A percentile compares a stretch with the other conserved stretches of the same genome.
Evolutionary conservation across 768 basidiomycete genomes (phyloP).

Genomic region (Hypholoma fasciculare): DNA sequence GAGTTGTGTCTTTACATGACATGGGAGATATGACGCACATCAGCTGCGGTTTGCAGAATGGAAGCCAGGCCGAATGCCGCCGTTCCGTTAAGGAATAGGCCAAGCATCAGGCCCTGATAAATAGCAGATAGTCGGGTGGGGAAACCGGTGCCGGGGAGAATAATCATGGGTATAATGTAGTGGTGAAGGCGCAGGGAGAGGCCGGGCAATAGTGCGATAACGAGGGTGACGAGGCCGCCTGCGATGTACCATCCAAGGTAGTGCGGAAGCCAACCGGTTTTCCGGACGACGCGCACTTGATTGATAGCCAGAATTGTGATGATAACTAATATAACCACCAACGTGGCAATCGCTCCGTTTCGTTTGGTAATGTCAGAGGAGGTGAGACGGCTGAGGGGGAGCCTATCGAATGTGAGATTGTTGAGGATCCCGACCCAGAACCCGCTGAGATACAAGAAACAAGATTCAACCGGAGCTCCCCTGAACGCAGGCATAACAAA

Average conservation of each 20-base stretch:
- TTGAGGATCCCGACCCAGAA: conserved; percentile 80
- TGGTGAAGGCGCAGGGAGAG: conserved; percentile 77
- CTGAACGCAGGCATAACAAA: conserved; percentile 72
- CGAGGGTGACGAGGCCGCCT: conserved; percentile 64
- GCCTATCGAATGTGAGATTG: conserved; percentile 68
- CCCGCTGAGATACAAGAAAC: conserved; percentile 71
- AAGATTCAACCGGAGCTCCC: conserved; percentile 68
- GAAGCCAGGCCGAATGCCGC: conserved; percentile 81
- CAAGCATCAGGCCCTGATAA: conserved; percentile 80
- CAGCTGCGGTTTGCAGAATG: conserved; percentile 72
- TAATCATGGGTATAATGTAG: conserved; percentile 73
- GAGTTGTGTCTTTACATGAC: too few relatives aligned
- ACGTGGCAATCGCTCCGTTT: conserved; percentile 64
- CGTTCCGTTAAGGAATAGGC: conserved; percentile 78
- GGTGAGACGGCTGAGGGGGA: conserved; percentile 79
- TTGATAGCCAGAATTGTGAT: conserved; percentile 63
- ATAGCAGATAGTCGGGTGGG: conserved; percentile 79
- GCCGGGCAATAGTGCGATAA: conserved; percentile 69
- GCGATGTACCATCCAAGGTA: conserved; percentile 74
- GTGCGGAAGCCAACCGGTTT: conserved; percentile 80
- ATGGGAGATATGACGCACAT: conserved; percentile 43
- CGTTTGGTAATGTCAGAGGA: conserved; percentile 64
- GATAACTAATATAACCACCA: conserved; percentile 68
- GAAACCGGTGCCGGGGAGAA: conserved; percentile 79
- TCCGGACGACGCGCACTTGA: conserved; percentile 80